Evolutionary conservation across 2,329 filamentous ascomycete genomes (phyloP).

Genomic region (Akanthomyces uredinophilus): DNA sequence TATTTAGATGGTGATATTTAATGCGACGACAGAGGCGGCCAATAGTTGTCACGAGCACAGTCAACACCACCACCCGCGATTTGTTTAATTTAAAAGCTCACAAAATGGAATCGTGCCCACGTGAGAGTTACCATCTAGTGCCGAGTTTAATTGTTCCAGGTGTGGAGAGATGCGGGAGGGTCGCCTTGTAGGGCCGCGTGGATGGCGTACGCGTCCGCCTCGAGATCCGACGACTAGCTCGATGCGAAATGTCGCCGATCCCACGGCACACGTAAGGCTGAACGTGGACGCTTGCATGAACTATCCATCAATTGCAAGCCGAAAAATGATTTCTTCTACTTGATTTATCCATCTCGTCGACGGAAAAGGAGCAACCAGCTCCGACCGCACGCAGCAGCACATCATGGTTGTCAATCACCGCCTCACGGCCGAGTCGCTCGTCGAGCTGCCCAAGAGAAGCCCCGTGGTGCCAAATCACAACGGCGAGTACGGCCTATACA

Average conservation of each 20-base stretch:
- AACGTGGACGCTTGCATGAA: background rate
- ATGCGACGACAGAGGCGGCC: too few relatives aligned
- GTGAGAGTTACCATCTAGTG: too few relatives aligned
- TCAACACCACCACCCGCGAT: too few relatives aligned
- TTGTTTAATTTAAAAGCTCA: too few relatives aligned
- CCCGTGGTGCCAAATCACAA: conserved; percentile 36
- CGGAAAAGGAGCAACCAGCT: background rate
- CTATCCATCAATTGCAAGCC: background rate
- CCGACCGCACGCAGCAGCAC: background rate
- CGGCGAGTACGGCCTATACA: conserved; percentile 37
- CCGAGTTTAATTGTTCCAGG: too few relatives aligned
- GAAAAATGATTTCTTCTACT: background rate
- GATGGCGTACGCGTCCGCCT: conserved; percentile 6
- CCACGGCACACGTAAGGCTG: conserved; percentile 8
- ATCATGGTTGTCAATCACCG: conserved; percentile 12
- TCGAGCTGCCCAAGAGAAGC: conserved; percentile 26
- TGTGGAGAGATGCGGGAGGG: too few relatives aligned
- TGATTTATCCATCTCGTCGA: background rate
- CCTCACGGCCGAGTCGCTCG: conserved; percentile 30
- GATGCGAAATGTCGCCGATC: background rate
- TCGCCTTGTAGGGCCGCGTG: conserved; percentile 8
- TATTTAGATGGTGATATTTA: too few relatives aligned
- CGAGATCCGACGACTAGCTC: background rate
- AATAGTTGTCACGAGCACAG: too few relatives aligned
- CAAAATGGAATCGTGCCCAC: too few relatives aligned